Conservation (phyloP, 164 flowering plant species). For the Macadamia tetraphylla region DNA sequence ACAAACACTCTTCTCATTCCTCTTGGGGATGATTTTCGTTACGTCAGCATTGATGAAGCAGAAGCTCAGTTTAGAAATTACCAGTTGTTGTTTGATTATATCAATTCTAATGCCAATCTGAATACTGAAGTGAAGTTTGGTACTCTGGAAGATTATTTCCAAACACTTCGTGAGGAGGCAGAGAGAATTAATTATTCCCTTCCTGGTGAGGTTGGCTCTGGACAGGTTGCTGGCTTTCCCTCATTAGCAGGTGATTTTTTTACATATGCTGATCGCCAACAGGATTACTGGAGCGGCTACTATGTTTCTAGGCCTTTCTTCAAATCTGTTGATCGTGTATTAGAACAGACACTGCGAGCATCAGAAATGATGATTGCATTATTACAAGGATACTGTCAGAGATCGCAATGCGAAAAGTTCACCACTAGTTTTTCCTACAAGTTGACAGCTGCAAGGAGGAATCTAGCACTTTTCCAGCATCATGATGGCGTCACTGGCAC, state of each 20-base stretch:
- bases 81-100: constrained; percentile 82
- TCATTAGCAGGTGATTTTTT: constrained; percentile 96
- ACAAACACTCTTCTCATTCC: constrained; percentile 95
- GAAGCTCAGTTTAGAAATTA: constrained; percentile 95
- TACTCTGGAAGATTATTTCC: constrained; percentile 90
- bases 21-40: constrained; percentile 98
- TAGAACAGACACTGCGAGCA: constrained; percentile 91
- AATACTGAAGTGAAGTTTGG: constrained; percentile 92
- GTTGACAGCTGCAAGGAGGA: constrained; percentile 91
- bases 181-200: constrained; percentile 76
- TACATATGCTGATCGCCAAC: constrained; percentile 90
- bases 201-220: constrained; percentile 81
- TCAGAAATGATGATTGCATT: constrained; percentile 81
- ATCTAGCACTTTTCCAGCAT: constrained; percentile 96
- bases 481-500: constrained; percentile 99
- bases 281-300: constrained; percentile 99
- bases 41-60: constrained; percentile 77
- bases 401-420: constrained; percentile 73
- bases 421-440: constrained; percentile 74
- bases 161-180: constrained; percentile 84
- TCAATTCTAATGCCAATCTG: constrained; percentile 72
- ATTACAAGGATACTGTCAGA: constrained; percentile 70
- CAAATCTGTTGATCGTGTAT: constrained; percentile 93
- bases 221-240: constrained; percentile 75
- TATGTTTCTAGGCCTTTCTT: constrained; percentile 97